phyloP scores from a whole-genome alignment of 768 basidiomycete species.

The Suillus weaverae region DNA sequence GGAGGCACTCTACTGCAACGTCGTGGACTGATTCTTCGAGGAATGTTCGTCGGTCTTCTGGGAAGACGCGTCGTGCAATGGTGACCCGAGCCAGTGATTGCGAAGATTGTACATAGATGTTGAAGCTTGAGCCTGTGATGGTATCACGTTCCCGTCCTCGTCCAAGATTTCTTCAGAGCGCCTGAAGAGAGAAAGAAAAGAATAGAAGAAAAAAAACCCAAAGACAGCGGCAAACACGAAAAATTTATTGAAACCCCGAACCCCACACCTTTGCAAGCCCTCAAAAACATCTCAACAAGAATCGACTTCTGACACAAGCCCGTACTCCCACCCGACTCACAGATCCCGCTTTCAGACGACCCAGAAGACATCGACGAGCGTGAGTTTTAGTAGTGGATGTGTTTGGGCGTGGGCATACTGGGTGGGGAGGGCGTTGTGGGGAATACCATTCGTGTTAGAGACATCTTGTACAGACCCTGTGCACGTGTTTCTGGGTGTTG shows the following conservation, averaged over 20 bases:
- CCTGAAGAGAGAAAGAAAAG: too few species aligned
- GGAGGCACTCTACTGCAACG: not conserved
- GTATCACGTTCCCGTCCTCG: too few species aligned
- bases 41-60: conserved; percentile 9
- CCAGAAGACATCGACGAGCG: conserved; percentile 14
- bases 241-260: conserved; percentile 6
- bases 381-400: not conserved
- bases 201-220: too few species aligned
- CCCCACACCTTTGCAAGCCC: conserved; percentile 43
- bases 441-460: not conserved
- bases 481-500: not conserved
- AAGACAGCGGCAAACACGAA: too few species aligned
- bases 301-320: conserved; percentile 65
- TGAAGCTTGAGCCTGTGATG: not conserved
- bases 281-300: conserved; percentile 56
- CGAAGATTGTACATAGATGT: not conserved
- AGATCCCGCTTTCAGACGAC: conserved; percentile 42
- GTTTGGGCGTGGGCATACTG: not conserved
- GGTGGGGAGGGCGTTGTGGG: not conserved
- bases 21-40: not conserved
- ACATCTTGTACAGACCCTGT: not conserved
- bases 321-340: conserved; percentile 38
- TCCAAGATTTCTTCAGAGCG: too few species aligned
- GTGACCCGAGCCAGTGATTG: not conserved
- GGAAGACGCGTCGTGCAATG: conserved; percentile 50